These are phyloP conservation scores for Parafenestella ontariensis DNA, from an alignment of 2,329 filamentous ascomycete species.

Conservation along the genomic window DNA sequence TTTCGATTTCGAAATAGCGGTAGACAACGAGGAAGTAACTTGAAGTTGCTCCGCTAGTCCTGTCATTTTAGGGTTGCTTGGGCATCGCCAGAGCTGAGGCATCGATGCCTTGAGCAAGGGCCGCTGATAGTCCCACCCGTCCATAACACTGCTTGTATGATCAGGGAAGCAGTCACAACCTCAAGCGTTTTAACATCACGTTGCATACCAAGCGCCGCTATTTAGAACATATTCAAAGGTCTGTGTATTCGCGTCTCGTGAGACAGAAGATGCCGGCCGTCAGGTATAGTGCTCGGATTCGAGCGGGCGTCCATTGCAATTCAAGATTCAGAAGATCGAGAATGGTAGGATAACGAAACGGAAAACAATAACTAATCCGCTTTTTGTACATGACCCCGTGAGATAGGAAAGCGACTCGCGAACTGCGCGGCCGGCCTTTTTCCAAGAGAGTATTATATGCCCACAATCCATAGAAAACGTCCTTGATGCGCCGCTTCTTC, in stretches of 20 bases:
- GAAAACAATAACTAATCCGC: slow-evolving; percentile 24
- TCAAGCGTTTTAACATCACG: slow-evolving; percentile 2
- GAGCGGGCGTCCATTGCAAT: slow-evolving; percentile 14
- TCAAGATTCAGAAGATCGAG: slow-evolving; percentile 22
- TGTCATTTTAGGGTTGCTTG: background rate
- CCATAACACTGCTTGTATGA: background rate
- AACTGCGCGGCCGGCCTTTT: slow-evolving; percentile 21
- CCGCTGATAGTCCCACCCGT: background rate
- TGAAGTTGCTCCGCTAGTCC: background rate
- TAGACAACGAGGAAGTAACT: background rate
- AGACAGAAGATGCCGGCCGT: slow-evolving; percentile 17
- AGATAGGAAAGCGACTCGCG: slow-evolving; percentile 18
- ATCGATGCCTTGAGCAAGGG: background rate
- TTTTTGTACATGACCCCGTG: slow-evolving; percentile 40
- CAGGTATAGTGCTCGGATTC: slow-evolving; percentile 24
- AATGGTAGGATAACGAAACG: slow-evolving; percentile 8
- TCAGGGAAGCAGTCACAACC: background rate
- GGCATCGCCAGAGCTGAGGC: background rate
- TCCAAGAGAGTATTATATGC: slow-evolving; percentile 28
- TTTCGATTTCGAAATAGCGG: slow-evolving; percentile 1
- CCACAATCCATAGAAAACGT: slow-evolving; percentile 14
- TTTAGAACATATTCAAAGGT: slow-evolving; percentile 33
- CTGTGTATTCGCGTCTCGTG: slow-evolving; percentile 28
- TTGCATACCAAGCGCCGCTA: background rate
- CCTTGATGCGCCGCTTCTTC: slow-evolving; percentile 19